Evolutionary conservation across 1,139 yeast genomes (phyloP).

Genomic region (Geotrichum macrosporum): DNA sequence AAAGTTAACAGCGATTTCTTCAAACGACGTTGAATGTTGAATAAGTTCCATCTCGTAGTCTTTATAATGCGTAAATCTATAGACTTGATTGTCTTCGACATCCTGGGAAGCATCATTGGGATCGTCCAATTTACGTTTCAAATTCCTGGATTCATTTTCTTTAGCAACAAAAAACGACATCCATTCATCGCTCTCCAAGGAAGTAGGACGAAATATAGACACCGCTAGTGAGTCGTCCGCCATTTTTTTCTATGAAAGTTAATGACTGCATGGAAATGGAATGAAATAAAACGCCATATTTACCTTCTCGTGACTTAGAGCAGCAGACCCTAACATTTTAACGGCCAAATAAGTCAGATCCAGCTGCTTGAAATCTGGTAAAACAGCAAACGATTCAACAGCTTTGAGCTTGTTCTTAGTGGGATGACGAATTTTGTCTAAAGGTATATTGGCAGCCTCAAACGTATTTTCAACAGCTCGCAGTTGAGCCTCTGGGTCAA

Average conservation of each 20-base stretch:
- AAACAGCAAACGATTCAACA: constrained; percentile 69
- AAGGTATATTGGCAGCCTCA: constrained; percentile 51
- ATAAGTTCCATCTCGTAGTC: constrained; percentile 76
- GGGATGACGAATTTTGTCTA: constrained; percentile 63
- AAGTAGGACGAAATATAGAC: constrained; percentile 70
- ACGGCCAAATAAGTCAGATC: constrained; percentile 71
- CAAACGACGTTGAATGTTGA: constrained; percentile 45
- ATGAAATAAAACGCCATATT: not conserved
- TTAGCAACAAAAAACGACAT: constrained; percentile 63
- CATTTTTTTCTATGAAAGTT: constrained; percentile 42
- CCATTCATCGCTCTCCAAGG: constrained; percentile 76
- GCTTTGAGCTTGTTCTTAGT: constrained; percentile 68
- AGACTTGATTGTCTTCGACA: constrained; percentile 47
- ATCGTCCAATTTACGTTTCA: constrained; percentile 32
- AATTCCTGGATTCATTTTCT: constrained; percentile 37
- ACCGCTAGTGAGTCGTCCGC: constrained; percentile 50
- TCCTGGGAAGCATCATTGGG: constrained; percentile 33
- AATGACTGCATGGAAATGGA: not conserved
- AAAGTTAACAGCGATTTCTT: constrained; percentile 55
- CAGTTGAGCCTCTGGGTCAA: constrained; percentile 61
- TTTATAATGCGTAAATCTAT: constrained; percentile 59
- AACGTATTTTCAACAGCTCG: constrained; percentile 73
- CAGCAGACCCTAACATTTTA: constrained; percentile 78
- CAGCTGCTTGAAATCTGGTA: constrained; percentile 87
- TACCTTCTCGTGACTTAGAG: constrained; percentile 42